Percentiles rank a stretch among this genome's conserved stretches.
phyloP scores from a whole-genome alignment of 441 rosid species.

The Dalechampia spathulata region DNA sequence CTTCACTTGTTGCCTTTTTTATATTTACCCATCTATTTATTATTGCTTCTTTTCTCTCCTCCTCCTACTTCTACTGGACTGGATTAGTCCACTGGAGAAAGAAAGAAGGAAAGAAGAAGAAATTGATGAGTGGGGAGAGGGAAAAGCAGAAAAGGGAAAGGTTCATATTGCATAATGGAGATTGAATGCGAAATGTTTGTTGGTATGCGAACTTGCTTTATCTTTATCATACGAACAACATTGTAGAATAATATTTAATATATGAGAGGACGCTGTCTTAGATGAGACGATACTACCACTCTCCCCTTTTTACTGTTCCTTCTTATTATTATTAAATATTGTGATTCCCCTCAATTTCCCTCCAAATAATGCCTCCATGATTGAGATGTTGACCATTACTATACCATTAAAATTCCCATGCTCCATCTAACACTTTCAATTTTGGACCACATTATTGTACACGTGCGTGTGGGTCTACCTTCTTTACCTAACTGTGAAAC shows the following conservation, averaged over 20 bases:
- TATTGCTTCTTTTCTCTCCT: slow-evolving; percentile 5
- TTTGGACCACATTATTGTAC: slow-evolving; percentile 36
- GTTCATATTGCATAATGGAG: slow-evolving; percentile 11
- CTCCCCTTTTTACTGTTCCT: too few relatives aligned
- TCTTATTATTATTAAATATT: too few relatives aligned
- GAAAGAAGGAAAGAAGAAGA: slow-evolving; percentile 13
- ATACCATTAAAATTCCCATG: slow-evolving; percentile 32
- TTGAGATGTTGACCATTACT: slow-evolving; percentile 51
- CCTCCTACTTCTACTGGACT: too few relatives aligned
- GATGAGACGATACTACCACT: too few relatives aligned
- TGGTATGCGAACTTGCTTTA: slow-evolving; percentile 11
- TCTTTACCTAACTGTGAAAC: slow-evolving; percentile 32
- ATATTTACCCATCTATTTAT: not conserved
- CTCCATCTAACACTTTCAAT: not conserved
- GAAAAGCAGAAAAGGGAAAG: slow-evolving; percentile 22
- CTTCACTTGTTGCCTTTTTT: not conserved
- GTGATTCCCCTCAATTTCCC: too few relatives aligned
- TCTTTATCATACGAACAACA: too few relatives aligned
- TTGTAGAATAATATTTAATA: too few relatives aligned
- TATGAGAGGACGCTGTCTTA: too few relatives aligned
- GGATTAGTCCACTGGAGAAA: not conserved
- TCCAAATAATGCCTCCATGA: slow-evolving; percentile 51
- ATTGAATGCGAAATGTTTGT: slow-evolving; percentile 33
- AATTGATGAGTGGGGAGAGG: slow-evolving; percentile 28
- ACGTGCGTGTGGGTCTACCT: slow-evolving; percentile 49